phyloP scores from a whole-genome alignment of 768 basidiomycete species.

The Tulasnella sp. region DNA sequence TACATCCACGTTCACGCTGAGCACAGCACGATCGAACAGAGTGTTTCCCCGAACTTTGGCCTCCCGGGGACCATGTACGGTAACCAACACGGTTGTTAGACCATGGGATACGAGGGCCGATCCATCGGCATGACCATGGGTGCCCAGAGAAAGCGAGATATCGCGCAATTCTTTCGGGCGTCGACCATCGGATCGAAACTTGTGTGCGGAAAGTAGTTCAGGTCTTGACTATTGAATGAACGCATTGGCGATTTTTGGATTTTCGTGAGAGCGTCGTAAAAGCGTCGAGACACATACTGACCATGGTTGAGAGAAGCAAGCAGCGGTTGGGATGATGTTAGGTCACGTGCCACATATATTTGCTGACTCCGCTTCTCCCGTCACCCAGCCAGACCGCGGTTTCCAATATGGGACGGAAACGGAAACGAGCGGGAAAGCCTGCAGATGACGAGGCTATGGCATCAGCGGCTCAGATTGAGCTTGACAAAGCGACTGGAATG shows the following conservation, averaged over 20 bases:
- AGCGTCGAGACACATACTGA: neutral
- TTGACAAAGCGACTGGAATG: slow-evolving; percentile 12
- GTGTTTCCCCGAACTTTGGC: slow-evolving; percentile 67
- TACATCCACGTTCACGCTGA: slow-evolving; percentile 81
- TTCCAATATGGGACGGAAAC: slow-evolving; percentile 5
- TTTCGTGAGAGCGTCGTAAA: slow-evolving; percentile 34
- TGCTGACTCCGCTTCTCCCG: neutral
- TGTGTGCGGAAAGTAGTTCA: slow-evolving; percentile 20
- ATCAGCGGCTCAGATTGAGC: slow-evolving; percentile 1
- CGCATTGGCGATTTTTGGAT: slow-evolving; percentile 40
- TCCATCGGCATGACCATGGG: slow-evolving; percentile 66
- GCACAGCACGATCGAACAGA: slow-evolving; percentile 72
- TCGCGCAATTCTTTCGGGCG: slow-evolving; percentile 85
- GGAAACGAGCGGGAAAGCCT: slow-evolving; percentile 6
- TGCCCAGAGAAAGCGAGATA: slow-evolving; percentile 62
- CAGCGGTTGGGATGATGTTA: neutral
- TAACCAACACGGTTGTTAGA: slow-evolving; percentile 74
- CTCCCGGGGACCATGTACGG: slow-evolving; percentile 88
- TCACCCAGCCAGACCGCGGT: slow-evolving; percentile 1
- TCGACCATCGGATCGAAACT: slow-evolving; percentile 80
- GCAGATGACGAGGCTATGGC: neutral
- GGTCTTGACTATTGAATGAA: slow-evolving; percentile 39
- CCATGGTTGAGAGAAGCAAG: slow-evolving; percentile 14
- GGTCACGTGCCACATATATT: neutral
- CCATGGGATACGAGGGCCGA: slow-evolving; percentile 77